Conservation (phyloP, 2,329 filamentous ascomycete genomes). For the Neofusicoccum parvum region DNA sequence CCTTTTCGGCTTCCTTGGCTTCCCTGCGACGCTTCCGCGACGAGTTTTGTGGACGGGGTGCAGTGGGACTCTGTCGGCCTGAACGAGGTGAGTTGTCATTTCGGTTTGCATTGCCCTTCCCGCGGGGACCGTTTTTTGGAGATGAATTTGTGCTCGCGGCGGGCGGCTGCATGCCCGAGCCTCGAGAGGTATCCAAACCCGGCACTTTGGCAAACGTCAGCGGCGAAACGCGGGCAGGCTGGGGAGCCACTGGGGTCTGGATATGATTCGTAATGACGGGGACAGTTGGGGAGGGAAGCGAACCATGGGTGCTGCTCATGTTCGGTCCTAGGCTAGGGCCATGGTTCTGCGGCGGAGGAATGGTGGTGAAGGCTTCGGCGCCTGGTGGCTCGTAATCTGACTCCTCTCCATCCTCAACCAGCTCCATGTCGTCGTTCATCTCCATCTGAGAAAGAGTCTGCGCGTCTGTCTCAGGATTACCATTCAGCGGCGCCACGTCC, state of each 20-base stretch:
- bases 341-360: neutral
- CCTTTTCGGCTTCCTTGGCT: conserved; percentile 37
- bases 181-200: conserved; percentile 52
- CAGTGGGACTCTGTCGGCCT: conserved; percentile 49
- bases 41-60: conserved; percentile 44
- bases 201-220: conserved; percentile 56
- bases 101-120: conserved; percentile 16
- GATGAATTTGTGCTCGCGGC: conserved; percentile 22
- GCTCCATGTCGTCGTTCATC: conserved; percentile 38
- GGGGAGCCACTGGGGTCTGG: conserved; percentile 71
- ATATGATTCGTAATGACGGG: conserved; percentile 69
- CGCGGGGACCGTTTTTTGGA: conserved; percentile 19
- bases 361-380: conserved; percentile 38
- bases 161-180: conserved; percentile 39
- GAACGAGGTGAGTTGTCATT: conserved; percentile 29
- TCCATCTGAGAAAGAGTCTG: conserved; percentile 16
- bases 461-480: neutral
- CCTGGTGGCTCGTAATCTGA: conserved; percentile 50
- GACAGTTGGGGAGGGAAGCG: conserved; percentile 34
- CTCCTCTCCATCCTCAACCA: conserved; percentile 39
- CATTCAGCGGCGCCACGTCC: neutral
- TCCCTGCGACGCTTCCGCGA: conserved; percentile 57
- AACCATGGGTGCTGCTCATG: conserved; percentile 19
- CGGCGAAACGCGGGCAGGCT: conserved; percentile 69
- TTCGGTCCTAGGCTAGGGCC: conserved; percentile 21